phyloP scores from a whole-genome alignment of 2,329 filamentous ascomycete genomes.

The Alternaria gaisen region DNA sequence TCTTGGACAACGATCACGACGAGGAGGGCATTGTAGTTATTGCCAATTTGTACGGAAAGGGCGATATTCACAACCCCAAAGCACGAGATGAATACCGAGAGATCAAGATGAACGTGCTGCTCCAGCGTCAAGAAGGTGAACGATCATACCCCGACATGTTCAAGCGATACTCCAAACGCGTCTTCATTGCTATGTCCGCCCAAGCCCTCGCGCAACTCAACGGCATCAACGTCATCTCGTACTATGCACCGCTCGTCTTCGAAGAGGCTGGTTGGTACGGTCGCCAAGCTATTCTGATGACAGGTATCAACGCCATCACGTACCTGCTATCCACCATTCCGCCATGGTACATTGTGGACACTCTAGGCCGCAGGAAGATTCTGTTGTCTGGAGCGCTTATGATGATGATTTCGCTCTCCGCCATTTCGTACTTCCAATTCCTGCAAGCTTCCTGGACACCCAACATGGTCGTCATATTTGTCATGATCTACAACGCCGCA shows the following conservation, averaged over 20 bases:
- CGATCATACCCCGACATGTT: conserved; percentile 95
- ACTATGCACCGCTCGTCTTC: conserved; percentile 96
- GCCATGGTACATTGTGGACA: conserved; percentile 96
- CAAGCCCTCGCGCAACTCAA: conserved; percentile 96
- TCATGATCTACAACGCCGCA: conserved; percentile 98
- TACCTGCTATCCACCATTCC: conserved; percentile 93
- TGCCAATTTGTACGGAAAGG: conserved; percentile 94
- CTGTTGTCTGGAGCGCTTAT: conserved; percentile 87
- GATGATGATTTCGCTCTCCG: conserved; percentile 87
- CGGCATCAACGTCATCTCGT: conserved; percentile 99
- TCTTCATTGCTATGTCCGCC: conserved; percentile 98
- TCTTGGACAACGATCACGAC: conserved; percentile 96
- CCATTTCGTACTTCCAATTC: conserved; percentile 95
- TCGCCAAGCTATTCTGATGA: conserved; percentile 93
- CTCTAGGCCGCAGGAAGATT: conserved; percentile 88
- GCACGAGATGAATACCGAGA: conserved; percentile 96
- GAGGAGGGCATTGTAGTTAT: conserved; percentile 99
- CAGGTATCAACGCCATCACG: conserved; percentile 90
- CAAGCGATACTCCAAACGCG: conserved; percentile 85
- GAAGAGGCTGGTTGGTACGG: conserved; percentile 96
- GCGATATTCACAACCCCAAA: conserved; percentile 92
- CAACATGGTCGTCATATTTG: conserved; percentile 86
- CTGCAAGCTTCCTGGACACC: conserved; percentile 82
- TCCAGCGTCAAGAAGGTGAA: conserved; percentile 94
- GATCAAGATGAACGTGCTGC: conserved; percentile 97